Base-by-base conservation (phyloP, 371 early-diverging fungal species). In the Mortierella sp. region DNA sequence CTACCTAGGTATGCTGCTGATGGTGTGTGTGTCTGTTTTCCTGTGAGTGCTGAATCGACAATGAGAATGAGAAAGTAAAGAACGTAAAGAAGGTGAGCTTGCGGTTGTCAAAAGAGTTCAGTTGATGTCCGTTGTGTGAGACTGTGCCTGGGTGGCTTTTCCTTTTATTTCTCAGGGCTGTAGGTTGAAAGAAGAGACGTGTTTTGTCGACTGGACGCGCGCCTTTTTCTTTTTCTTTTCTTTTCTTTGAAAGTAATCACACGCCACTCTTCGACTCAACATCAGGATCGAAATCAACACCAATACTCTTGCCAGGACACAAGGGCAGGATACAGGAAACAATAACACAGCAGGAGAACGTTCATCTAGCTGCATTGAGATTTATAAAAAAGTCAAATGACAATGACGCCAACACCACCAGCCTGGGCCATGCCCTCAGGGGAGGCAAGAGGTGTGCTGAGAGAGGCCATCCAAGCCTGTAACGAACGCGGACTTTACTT, bases 401-500 rank as follows among this genome's bases (percentile, higher is more conserved):
- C 34, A 68, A 24, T 9, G 65, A 24, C 42, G 3, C 50, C 24
- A 44, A 34, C 50, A 52, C 42, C 24, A 34, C 31, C 70, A 19
- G 70, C 74, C 6, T 79, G 74, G 80, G 19, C 71, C 28, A 60
- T 80, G 57, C 50, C 80, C 21, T n/a, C 80, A 14, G 47, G 42
- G 16, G 80, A 86, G 60, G 75, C 75, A 31, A 75, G 80, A 7
- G 71, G 44, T 2, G 80, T 77, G 7, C 79, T 92, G 42, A 87
- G 91, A 26, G 77, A 92, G 76, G 91, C 95, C 0, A 87, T 92
- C 11, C 81, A 91, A 11, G 91, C 94, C 9, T 96, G 96, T 80
- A 91, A 91, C 21, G 92, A 93, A 48, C 89, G 95, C 10, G 95
- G 96, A 16, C 89, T 96, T 47, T 89, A 91, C 72, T 89, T 91